A percentile compares a stretch with the other conserved stretches of the same genome.
Evolutionary conservation across 192 early-diverging fungal genomes (phyloP).

Genomic region (Spinellus fusiger): DNA sequence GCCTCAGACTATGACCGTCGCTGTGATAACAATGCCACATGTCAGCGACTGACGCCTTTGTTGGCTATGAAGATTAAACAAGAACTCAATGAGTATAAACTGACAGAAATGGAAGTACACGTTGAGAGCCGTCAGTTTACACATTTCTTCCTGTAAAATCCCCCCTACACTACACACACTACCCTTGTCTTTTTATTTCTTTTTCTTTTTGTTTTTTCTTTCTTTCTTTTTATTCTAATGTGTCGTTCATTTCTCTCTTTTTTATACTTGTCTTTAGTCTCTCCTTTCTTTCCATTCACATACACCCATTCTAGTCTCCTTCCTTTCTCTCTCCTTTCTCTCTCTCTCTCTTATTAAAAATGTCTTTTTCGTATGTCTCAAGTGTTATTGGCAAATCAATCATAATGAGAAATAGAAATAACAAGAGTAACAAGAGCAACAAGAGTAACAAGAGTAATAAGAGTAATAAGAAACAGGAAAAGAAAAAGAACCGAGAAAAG

Average conservation of each 20-base stretch:
- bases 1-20: slow-evolving; percentile 83
- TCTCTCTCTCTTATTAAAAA: background rate
- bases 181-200: background rate
- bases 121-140: slow-evolving; percentile 67
- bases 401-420: too few relatives aligned
- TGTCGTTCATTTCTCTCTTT: background rate
- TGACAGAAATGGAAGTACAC: slow-evolving; percentile 87
- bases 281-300: background rate
- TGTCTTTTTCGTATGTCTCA: too few relatives aligned
- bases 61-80: slow-evolving; percentile 85
- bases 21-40: slow-evolving; percentile 75
- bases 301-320: background rate
- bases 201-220: background rate
- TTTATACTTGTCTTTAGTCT: background rate
- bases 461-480: too few relatives aligned
- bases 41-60: slow-evolving; percentile 74
- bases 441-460: too few relatives aligned
- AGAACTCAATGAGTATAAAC: slow-evolving; percentile 94
- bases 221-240: background rate
- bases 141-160: slow-evolving; percentile 60
- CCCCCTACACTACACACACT: background rate
- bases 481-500: too few relatives aligned
- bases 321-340: background rate
- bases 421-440: too few relatives aligned
- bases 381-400: too few relatives aligned